Base-by-base conservation (phyloP, 805 yeast species). In the Sporopachydermia quercuum region DNA sequence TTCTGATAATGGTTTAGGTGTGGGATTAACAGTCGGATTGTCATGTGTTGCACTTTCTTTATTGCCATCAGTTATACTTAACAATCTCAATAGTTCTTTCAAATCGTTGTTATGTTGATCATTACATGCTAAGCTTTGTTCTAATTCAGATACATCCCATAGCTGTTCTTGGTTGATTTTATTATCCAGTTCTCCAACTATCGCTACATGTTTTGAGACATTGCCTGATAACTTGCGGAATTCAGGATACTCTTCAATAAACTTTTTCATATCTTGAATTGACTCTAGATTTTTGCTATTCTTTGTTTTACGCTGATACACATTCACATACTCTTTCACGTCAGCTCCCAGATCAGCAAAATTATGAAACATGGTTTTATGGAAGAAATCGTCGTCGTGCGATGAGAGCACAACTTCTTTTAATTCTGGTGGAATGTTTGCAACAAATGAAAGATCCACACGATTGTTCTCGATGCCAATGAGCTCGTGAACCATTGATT, bases 401-500 rank as follows among this genome's bases (percentile, higher is more conserved):
- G 71, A 68, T 43, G 74, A 78, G 55, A 73, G 68, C 18, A 71
- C 80, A n/a, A 79, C 71, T 41, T 78, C 78, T 41, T 63, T 57
- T 44, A 78, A 58, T 35, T 77, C 82, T n/a, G 70, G 58, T 45
- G 75, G 57, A 43, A 75, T 60, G 47, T 70, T 74, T 1, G 79
- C 71, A 1, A 73, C 67, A 1, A 57, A 50, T 0, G 77, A 63
- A 27, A 87, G 56, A 48, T 75, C 79, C 3, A 85, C 94, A 2
- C 87, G 71, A 49, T 91, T 89, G 52, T 85, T 79, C 23, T 66
- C 62, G 43, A 91, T 82, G 2, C 89, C 94, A 19, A 91, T 63
- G 16, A 86, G 68, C 55, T 93, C 97, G 55, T 89, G 94, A 14
- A 91, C 84, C 97, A 91, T 89, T 2, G 96, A 82, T 54, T 89